Base-by-base conservation (phyloP, 2,329 filamentous ascomycete species). In the Aspergillus sp. region DNA sequence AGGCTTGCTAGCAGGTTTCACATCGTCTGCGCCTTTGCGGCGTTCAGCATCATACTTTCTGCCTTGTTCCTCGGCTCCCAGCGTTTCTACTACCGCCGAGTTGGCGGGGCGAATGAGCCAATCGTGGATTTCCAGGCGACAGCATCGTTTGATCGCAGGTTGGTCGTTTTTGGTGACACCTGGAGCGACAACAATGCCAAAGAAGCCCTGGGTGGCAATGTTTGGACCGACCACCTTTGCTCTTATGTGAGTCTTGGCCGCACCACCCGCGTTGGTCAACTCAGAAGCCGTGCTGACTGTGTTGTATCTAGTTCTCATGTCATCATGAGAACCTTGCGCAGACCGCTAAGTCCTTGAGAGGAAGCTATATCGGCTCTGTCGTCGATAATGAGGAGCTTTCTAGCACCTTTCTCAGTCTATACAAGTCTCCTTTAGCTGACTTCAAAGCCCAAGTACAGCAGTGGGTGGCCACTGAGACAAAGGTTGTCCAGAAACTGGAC, bases 141-240 rank as follows among this genome's bases (percentile, higher is more conserved):
- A 8, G 58, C 54, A 4, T 56, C 64, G 25, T 74, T 70, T 60
- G 66, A 73, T 41, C 70, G 68, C 46, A 67, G 73, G 56, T 64
- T 78, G 58, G 74, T 78, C 3, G 72, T 77, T 7, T 79, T 78
- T 66, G 76, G 76, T 6, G 76, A 79, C 65, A 74, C 77, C 8
- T 78, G 74, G 77, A 77, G 75, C 49, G 75, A 76, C 51, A 72
- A 70, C 61, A 69, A 73, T 63, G 70, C 69, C 4, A 68, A 69
- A 45, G 66, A 70, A 13, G 51, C 60, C 8, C 69, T 71, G 52
- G 74, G 72, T 4, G 65, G 72, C 3, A 66, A 63, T 50, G 66
- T 74, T 23, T 78, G 75, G 73, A 74, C 73, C 22, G 72, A 76
- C 61, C 71, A 69, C 69, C 72, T 79, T 47, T 79, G 75, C 65